Percentiles rank a stretch among this genome's conserved stretches.
These are phyloP conservation scores for Citrus australasica DNA, from an alignment of 345 rosid species.

Conservation along the genomic window DNA sequence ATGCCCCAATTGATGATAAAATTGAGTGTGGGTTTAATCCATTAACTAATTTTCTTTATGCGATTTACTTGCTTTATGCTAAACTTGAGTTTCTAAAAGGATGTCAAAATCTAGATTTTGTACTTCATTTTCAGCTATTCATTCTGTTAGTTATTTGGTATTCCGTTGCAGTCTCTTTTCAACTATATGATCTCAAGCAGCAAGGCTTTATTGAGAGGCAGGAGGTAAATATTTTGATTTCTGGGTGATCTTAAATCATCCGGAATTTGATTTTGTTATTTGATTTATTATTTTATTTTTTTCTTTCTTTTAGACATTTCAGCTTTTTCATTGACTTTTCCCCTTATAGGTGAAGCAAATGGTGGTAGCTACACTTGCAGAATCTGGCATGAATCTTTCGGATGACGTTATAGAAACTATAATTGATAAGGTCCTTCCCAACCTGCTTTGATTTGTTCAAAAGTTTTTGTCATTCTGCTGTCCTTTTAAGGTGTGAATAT, in stretches of 20 bases:
- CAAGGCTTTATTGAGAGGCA: constrained; percentile 99
- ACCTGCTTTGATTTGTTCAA: neutral
- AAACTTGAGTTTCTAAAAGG: neutral
- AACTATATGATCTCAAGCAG: constrained; percentile 96
- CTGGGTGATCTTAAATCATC: neutral
- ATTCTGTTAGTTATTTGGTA: constrained; percentile 6
- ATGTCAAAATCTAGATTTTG: neutral
- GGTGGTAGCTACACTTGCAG: constrained; percentile 99
- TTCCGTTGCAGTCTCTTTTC: constrained; percentile 81
- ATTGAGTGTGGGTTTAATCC: constrained; percentile 59
- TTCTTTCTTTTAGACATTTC: neutral
- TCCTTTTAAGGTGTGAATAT: neutral
- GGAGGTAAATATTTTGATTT: constrained; percentile 51
- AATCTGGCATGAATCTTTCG: constrained; percentile 96
- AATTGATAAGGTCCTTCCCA: constrained; percentile 73
- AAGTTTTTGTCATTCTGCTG: neutral
- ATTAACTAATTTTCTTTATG: neutral
- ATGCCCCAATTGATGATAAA: constrained; percentile 91
- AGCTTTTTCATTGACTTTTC: neutral
- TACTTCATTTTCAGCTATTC: neutral
- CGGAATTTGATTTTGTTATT: neutral
- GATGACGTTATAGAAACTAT: constrained; percentile 93
- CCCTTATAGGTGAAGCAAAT: constrained; percentile 89
- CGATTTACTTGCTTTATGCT: neutral
- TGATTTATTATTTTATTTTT: neutral